Base-by-base conservation (phyloP, 257 asterid species). In the Fraxinus excelsior region DNA sequence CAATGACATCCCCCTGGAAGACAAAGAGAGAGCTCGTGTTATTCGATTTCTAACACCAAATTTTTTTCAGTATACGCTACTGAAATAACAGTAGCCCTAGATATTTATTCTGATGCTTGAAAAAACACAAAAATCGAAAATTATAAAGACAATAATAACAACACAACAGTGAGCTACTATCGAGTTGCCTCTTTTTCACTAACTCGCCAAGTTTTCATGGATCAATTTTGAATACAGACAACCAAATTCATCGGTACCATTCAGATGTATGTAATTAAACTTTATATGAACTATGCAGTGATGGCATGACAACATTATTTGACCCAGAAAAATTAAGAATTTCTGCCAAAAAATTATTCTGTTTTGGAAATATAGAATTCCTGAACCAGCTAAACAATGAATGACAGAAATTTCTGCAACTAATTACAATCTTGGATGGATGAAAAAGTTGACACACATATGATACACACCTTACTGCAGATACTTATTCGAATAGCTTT, bases 1-100 rank as follows among this genome's bases (percentile, higher is more conserved):
- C 94, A 76, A 95, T 90, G 73, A 95, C 98, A 78, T 95, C 97
- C 62, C 98, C 98, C 97, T 91, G 91, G 80, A 87, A 78, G 68
- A 53, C 70, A 81, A 77, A 72, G 38, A 70, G 76, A 64, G 73
- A 79, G 66, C 12, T 3, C 40, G 19, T 21, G 67, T 84, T 68
- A 82, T 67, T 71, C 42, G 58, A 69, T 60, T 46, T 62, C 60
- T 67, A 68, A 25, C 21, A 35, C 34, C 67, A 56, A n/a, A 8
- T 60, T 16, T 19, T 58, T 21, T 60, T 25, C 34, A 60, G 67
- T 60, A 51, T 51, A 18, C 4, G 23, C 66, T 58, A 60, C 18
- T 2, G 67, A 60, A 60, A 60, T 60, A 60, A n/a, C 9, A 6
- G 65, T 60, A 9, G 67, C 67, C 67, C 5, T 10, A 18, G 16